These are phyloP conservation scores for Quercus suber DNA, from an alignment of 306 rosid genomes.

Conservation along the genomic window DNA sequence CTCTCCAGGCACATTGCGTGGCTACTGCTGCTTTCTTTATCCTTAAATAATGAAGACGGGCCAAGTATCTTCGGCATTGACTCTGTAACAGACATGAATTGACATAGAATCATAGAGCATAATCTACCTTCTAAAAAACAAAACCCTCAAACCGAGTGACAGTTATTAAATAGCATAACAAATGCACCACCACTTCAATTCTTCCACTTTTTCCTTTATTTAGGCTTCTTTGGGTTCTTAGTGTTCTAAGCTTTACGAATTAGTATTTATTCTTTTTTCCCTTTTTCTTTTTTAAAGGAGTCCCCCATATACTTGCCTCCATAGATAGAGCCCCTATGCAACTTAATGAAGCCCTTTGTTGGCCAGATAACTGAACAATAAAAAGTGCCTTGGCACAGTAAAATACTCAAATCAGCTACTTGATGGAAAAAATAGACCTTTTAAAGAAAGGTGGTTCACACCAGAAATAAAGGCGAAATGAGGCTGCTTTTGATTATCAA, in stretches of 20 bases:
- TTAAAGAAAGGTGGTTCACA: neutral
- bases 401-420: neutral
- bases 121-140: neutral
- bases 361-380: neutral
- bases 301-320: neutral
- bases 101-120: constrained; percentile 15
- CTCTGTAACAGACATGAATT: constrained; percentile 39
- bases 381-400: neutral
- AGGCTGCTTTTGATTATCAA: neutral
- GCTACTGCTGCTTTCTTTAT: constrained; percentile 53
- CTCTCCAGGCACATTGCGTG: constrained; percentile 68
- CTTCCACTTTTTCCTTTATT: constrained; percentile 1
- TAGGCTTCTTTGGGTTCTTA: neutral
- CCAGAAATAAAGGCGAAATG: neutral
- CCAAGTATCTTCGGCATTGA: constrained; percentile 43
- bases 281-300: neutral
- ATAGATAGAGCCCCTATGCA: neutral
- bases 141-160: neutral
- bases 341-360: neutral
- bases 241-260: neutral
- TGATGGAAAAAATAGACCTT: neutral
- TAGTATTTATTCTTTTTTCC: neutral
- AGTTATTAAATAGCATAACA: neutral
- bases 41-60: constrained; percentile 27
- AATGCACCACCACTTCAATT: neutral